These are phyloP conservation scores for Yamadazyma sp. DNA, from an alignment of 1,139 yeast genomes.

Conservation along the genomic window DNA sequence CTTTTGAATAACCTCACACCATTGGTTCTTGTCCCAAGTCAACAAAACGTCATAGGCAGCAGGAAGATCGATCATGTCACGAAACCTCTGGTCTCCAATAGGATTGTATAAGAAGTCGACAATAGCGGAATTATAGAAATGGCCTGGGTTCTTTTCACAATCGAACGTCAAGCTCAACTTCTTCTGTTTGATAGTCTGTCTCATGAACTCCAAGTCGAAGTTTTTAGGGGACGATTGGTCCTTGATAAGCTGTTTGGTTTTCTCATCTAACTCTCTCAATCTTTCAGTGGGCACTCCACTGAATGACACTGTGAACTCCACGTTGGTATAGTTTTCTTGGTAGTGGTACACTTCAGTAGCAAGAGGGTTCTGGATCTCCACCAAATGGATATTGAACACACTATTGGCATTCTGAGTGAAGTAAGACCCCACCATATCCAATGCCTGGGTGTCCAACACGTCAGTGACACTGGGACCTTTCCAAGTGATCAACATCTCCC, in stretches of 20 bases:
- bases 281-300: constrained; percentile 77
- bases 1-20: constrained; percentile 58
- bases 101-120: constrained; percentile 80
- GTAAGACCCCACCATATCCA: constrained; percentile 72
- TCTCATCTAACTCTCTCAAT: constrained; percentile 51
- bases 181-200: constrained; percentile 65
- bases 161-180: constrained; percentile 61
- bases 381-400: constrained; percentile 62
- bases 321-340: constrained; percentile 67
- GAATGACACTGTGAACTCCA: constrained; percentile 58
- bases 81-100: constrained; percentile 56
- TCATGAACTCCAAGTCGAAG: constrained; percentile 65
- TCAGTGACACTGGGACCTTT: constrained; percentile 72
- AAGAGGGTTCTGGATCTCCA: constrained; percentile 79
- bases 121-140: constrained; percentile 67
- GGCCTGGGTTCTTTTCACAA: constrained; percentile 65
- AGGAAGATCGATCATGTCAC: constrained; percentile 53
- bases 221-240: constrained; percentile 47
- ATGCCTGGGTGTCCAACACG: constrained; percentile 57
- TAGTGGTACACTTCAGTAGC: constrained; percentile 71
- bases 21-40: constrained; percentile 63
- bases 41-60: constrained; percentile 59
- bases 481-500: constrained; percentile 77
- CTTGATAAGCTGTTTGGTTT: constrained; percentile 50
- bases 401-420: constrained; percentile 76